Base-by-base conservation (phyloP, 2,329 filamentous ascomycete species). In the Penicillium sp. region DNA sequence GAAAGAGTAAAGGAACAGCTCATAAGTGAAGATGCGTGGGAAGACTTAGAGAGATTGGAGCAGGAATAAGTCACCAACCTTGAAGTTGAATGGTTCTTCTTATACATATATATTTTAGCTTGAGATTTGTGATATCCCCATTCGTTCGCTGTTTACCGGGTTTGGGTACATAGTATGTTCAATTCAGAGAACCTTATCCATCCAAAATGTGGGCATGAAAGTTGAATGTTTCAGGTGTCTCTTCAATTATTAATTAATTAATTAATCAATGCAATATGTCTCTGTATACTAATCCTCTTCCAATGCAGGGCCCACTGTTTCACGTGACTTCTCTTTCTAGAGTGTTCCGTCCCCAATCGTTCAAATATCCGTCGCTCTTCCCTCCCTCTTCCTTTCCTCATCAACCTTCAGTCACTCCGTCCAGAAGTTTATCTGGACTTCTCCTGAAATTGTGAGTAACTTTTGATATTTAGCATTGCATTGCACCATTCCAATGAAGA, bases 1-100 rank as follows among this genome's bases (percentile, higher is more conserved):
- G 84, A 86, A 69, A 80, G 88, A 50, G 87, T 96, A 0, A 86
- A 87, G 51, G 82, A 81, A 27, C 92, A 86, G 77, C 79, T 97
- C 63, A 75, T 90, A 59, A 82, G 85, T 67, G 87, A 85, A 57
- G 91, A 89, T n/a, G 93, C 91, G 1, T 96, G 92, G 90, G 92
- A 96, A 63, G 91, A 95, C 73, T 79, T 83, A 59, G 77, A 88
- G 43, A 85, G 88, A 69, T 60, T 75, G 64, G 74, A 75, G 53
- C 64, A 70, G 58, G 58, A 63, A 56, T 63, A 63, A 82, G 84
- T 40, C 37, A 33, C 22, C 14, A 11, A 33, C 7, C 12, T 29
- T 22, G 12, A 20, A 37, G 25, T 25, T 15, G 18, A 29, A 15
- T 22, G 20, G 11, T 31, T 50, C 27, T 41, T 44, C 33, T 54